Conservation (phyloP, 2,329 filamentous ascomycete species). For the Hawksworthiomyces lignivorus region DNA sequence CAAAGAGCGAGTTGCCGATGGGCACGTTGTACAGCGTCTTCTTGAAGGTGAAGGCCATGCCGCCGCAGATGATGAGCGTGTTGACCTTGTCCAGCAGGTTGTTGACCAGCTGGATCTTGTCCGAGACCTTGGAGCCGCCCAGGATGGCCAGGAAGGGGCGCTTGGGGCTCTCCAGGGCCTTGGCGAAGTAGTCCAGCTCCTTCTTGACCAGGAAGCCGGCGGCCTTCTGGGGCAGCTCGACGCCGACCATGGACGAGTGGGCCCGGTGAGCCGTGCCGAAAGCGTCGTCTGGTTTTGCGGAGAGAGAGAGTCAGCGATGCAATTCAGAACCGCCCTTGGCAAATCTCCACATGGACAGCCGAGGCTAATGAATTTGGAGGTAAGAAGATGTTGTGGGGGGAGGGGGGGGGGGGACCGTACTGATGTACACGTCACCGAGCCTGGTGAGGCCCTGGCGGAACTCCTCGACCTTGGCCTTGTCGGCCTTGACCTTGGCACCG, state of each 20-base stretch:
- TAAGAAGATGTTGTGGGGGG: too few species aligned
- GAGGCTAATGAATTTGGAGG: too few species aligned
- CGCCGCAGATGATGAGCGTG: constrained; percentile 92
- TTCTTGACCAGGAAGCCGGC: constrained; percentile 99
- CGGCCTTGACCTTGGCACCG: constrained; percentile 96
- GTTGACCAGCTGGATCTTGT: constrained; percentile 99
- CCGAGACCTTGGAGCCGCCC: constrained; percentile 94
- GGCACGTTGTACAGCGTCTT: constrained; percentile 88
- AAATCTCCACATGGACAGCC: too few species aligned
- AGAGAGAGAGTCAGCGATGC: constrained; percentile 10
- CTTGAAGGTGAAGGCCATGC: constrained; percentile 99
- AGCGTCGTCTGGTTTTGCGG: constrained; percentile 65
- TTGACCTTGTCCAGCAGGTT: constrained; percentile 98
- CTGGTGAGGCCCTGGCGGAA: constrained; percentile 95
- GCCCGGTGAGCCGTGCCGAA: constrained; percentile 98
- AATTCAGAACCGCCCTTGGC: too few species aligned
- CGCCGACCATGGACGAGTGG: constrained; percentile 98
- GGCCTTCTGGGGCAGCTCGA: constrained; percentile 92
- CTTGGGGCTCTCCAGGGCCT: constrained; percentile 88
- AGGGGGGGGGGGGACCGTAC: constrained; percentile 43
- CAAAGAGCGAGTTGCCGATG: constrained; percentile 88
- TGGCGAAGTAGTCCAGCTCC: constrained; percentile 98
- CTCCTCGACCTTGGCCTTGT: constrained; percentile 82
- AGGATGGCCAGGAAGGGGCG: constrained; percentile 98
- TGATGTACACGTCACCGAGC: constrained; percentile 93